Conservation (phyloP, 1,284 basidiomycete genomes). For the Puccinia triticina region DNA sequence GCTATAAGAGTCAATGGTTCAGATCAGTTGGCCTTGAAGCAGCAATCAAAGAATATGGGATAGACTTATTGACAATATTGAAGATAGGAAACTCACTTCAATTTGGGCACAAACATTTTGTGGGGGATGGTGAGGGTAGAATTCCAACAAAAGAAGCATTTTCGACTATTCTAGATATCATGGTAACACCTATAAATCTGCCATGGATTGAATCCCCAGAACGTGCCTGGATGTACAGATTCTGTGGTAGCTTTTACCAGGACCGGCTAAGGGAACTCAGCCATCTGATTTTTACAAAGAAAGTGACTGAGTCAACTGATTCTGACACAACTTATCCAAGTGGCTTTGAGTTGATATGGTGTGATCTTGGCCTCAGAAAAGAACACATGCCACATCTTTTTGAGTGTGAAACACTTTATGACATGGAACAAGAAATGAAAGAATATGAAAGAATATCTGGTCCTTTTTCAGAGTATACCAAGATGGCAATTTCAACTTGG, state of each 20-base stretch:
- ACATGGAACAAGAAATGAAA: neutral
- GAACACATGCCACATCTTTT: neutral
- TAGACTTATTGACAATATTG: neutral
- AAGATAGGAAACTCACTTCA: neutral
- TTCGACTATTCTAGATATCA: neutral
- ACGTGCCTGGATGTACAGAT: neutral
- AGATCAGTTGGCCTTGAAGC: neutral
- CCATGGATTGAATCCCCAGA: slow-evolving; percentile 14
- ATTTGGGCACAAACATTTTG: neutral
- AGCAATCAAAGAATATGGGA: neutral
- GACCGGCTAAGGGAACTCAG: slow-evolving; percentile 4
- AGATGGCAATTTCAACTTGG: neutral
- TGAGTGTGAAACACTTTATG: neutral
- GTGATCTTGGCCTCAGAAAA: neutral
- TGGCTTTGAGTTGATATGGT: slow-evolving; percentile 7
- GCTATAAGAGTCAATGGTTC: neutral
- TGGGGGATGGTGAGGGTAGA: neutral
- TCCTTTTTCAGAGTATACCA: neutral
- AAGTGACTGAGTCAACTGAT: neutral
- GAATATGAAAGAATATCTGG: neutral
- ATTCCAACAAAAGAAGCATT: neutral
- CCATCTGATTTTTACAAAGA: neutral
- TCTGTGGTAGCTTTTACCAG: neutral
- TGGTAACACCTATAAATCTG: neutral
- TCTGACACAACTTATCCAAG: neutral